phyloP scores from a whole-genome alignment of 306 rosid genomes.

The Psophocarpus tetragonolobus region DNA sequence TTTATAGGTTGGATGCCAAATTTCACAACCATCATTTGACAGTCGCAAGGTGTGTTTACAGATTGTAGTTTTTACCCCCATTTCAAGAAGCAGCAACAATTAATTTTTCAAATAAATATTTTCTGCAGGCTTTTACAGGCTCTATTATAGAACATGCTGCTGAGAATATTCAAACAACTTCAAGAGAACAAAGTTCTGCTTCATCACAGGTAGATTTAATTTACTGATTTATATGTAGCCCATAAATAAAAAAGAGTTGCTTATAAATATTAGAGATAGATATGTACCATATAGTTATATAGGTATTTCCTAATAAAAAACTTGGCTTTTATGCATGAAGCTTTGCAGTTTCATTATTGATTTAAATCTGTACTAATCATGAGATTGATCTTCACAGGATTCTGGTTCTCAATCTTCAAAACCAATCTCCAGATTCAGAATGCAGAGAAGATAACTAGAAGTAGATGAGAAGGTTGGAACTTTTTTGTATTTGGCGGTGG shows the following conservation, averaged over 20 bases:
- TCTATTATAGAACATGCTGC: constrained; percentile 71
- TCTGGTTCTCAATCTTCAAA: constrained; percentile 64
- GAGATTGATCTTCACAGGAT: constrained; percentile 42
- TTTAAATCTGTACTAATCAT: constrained; percentile 7
- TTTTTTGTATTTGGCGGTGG: constrained; percentile 13
- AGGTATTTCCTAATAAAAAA: no score
- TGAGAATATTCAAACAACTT: constrained; percentile 35
- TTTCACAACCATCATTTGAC: constrained; percentile 58
- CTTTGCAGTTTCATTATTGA: constrained; percentile 22
- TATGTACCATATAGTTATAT: no score
- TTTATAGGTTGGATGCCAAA: constrained; percentile 44
- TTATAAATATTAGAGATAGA: no score
- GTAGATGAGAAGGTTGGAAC: constrained; percentile 10
- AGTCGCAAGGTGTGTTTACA: constrained; percentile 50
- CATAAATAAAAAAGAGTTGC: background rate
- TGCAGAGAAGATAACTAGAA: constrained; percentile 70
- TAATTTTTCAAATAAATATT: constrained; percentile 3
- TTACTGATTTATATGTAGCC: background rate
- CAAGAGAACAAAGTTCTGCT: constrained; percentile 47
- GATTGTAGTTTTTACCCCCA: background rate
- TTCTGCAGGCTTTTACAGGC: constrained; percentile 82
- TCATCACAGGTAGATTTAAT: constrained; percentile 53
- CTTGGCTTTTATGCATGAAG: background rate
- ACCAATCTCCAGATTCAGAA: constrained; percentile 90
- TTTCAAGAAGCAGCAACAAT: background rate